A percentile compares a stretch with the other conserved stretches of the same genome.
Evolutionary conservation across 2,329 filamentous ascomycete genomes (phyloP).

Genomic region (Elsinoe fawcettii): DNA sequence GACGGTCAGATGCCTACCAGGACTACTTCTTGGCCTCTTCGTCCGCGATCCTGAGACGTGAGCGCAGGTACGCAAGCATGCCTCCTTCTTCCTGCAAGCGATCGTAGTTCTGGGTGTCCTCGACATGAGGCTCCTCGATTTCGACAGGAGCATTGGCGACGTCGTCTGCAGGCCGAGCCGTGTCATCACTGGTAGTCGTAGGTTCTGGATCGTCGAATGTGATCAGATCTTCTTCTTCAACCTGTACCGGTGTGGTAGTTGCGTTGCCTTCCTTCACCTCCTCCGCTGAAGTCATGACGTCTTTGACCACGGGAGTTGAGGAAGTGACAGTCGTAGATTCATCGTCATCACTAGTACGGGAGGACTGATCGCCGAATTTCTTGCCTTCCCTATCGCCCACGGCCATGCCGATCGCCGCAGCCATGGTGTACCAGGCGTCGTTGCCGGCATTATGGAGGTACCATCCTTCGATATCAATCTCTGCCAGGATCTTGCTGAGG

Average conservation of each 20-base stretch:
- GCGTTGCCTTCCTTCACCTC: background rate
- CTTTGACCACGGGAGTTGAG: background rate
- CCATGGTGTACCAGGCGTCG: constrained; percentile 50
- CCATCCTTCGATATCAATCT: constrained; percentile 55
- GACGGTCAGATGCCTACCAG: background rate
- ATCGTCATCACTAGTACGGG: background rate
- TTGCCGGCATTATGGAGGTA: constrained; percentile 33
- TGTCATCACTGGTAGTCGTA: background rate
- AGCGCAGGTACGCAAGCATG: background rate
- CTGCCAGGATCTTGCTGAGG: constrained; percentile 54
- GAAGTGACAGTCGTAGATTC: background rate
- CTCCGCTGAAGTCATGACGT: background rate
- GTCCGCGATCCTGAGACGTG: background rate
- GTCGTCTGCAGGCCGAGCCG: background rate
- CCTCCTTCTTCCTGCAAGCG: constrained; percentile 4
- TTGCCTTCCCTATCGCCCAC: constrained; percentile 5
- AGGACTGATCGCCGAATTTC: constrained; percentile 1
- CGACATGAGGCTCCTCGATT: background rate
- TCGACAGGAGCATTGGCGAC: background rate
- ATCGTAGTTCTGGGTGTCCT: background rate
- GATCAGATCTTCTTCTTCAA: constrained; percentile 10
- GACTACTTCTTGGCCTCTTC: background rate
- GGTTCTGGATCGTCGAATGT: background rate
- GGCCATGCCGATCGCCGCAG: constrained; percentile 58
- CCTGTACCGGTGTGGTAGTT: background rate